phyloP scores from a whole-genome alignment of 805 yeast species.

The Nakazawaea sp. region DNA sequence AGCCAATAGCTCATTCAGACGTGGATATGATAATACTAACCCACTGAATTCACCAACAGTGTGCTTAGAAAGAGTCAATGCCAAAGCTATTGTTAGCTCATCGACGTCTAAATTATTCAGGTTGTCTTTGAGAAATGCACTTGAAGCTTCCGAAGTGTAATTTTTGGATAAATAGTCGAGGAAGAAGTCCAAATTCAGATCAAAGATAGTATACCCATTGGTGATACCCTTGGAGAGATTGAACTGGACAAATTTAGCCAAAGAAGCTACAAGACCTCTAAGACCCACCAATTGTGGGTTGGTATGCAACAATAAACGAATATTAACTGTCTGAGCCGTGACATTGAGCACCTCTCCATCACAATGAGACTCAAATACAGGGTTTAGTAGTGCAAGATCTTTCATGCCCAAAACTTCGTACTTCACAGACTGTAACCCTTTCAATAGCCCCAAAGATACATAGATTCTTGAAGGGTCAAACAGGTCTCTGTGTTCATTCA shows the following conservation, averaged over 20 bases:
- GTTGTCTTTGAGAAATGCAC: slow-evolving; percentile 10
- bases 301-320: slow-evolving; percentile 37
- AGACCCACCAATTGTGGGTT: slow-evolving; percentile 22
- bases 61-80: slow-evolving; percentile 9
- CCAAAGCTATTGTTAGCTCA: slow-evolving; percentile 13
- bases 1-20: slow-evolving; percentile 13
- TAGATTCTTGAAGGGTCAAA: slow-evolving; percentile 71
- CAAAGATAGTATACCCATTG: slow-evolving; percentile 24
- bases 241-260: slow-evolving; percentile 30
- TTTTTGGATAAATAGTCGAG: slow-evolving; percentile 24
- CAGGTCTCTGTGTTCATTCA: slow-evolving; percentile 39
- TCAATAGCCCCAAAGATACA: slow-evolving; percentile 45
- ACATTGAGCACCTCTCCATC: slow-evolving; percentile 41
- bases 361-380: slow-evolving; percentile 25
- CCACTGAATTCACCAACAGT: slow-evolving; percentile 12
- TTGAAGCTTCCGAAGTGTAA: slow-evolving; percentile 13
- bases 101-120: slow-evolving; percentile 13
- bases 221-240: slow-evolving; percentile 16
- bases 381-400: slow-evolving; percentile 24
- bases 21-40: slow-evolving; percentile 12
- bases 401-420: slow-evolving; percentile 14
- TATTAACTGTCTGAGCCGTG: slow-evolving; percentile 42
- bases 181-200: slow-evolving; percentile 31
- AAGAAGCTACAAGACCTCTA: slow-evolving; percentile 23
- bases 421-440: slow-evolving; percentile 34